These are phyloP conservation scores for Priceomyces haplophilus DNA, from an alignment of 805 yeast species.

Conservation along the genomic window DNA sequence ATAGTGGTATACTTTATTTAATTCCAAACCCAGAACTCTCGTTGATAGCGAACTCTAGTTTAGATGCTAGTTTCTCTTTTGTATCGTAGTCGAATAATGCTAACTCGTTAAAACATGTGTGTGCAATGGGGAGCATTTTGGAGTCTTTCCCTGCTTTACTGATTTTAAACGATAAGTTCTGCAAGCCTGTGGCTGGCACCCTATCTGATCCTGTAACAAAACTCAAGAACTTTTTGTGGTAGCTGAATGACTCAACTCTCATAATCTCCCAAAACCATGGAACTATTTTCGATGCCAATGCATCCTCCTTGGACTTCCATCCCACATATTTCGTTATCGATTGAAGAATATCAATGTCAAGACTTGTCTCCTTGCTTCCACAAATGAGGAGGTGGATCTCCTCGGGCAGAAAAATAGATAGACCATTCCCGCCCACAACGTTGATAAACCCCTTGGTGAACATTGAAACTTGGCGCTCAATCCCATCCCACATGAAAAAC, in stretches of 20 bases:
- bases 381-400: slow-evolving; percentile 78
- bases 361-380: slow-evolving; percentile 64
- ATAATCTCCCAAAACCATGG: slow-evolving; percentile 89
- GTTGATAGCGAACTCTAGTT: slow-evolving; percentile 64
- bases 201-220: slow-evolving; percentile 92
- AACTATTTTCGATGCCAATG: slow-evolving; percentile 42
- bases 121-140: slow-evolving; percentile 74
- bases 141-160: slow-evolving; percentile 41
- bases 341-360: slow-evolving; percentile 65
- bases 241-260: slow-evolving; percentile 36
- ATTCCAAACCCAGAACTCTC: slow-evolving; percentile 89
- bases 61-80: slow-evolving; percentile 51
- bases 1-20: slow-evolving; percentile 35
- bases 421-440: slow-evolving; percentile 77
- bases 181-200: slow-evolving; percentile 89
- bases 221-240: slow-evolving; percentile 61
- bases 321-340: slow-evolving; percentile 74
- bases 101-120: slow-evolving; percentile 91
- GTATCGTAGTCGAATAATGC: slow-evolving; percentile 66
- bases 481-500: slow-evolving; percentile 56
- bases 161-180: slow-evolving; percentile 70
- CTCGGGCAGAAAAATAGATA: slow-evolving; percentile 74
- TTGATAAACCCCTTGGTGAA: slow-evolving; percentile 69
- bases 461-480: slow-evolving; percentile 50
- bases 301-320: slow-evolving; percentile 45